Percentiles rank a stretch among this genome's conserved stretches.
These are phyloP conservation scores for Piloderma croceum DNA, from an alignment of 768 basidiomycete genomes.

Conservation along the genomic window DNA sequence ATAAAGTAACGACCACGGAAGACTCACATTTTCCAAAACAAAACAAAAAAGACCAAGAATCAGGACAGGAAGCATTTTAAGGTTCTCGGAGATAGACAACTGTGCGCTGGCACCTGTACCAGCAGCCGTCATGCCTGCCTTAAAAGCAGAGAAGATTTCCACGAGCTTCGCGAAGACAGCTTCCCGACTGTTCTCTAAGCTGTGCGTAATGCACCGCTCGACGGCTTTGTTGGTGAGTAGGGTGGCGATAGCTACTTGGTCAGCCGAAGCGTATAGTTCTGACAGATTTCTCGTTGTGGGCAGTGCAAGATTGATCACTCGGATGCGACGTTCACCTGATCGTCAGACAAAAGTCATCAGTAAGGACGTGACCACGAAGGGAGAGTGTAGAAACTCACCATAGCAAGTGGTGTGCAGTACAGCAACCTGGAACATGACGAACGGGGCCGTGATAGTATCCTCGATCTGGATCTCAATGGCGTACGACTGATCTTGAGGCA, in stretches of 20 bases:
- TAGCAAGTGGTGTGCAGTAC: conserved; percentile 50
- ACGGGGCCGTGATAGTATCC: conserved; percentile 41
- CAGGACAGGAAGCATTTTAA: conserved; percentile 45
- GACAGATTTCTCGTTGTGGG: conserved; percentile 54
- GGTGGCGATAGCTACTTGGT: conserved; percentile 49
- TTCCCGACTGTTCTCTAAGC: conserved; percentile 55
- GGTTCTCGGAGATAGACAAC: conserved; percentile 40
- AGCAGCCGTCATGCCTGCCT: conserved; percentile 53
- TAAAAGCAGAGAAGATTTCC: conserved; percentile 78
- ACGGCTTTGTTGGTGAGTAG: conserved; percentile 56
- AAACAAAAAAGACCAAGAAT: conserved; percentile 39
- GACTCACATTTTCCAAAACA: conserved; percentile 45
- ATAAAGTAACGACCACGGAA: background rate
- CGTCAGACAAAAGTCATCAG: background rate
- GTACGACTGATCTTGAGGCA: conserved; percentile 52
- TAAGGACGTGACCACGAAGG: background rate
- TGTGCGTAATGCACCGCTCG: conserved; percentile 45
- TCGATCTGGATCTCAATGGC: conserved; percentile 53
- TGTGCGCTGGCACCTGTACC: conserved; percentile 39
- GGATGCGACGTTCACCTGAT: conserved; percentile 49
- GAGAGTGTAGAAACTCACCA: conserved; percentile 24
- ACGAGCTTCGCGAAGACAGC: conserved; percentile 50
- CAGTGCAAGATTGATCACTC: conserved; percentile 53
- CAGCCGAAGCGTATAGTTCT: conserved; percentile 52
- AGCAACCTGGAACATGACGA: conserved; percentile 50